Conservation (phyloP, 2,329 filamentous ascomycete genomes). For the Cordyceps tenuipes region DNA sequence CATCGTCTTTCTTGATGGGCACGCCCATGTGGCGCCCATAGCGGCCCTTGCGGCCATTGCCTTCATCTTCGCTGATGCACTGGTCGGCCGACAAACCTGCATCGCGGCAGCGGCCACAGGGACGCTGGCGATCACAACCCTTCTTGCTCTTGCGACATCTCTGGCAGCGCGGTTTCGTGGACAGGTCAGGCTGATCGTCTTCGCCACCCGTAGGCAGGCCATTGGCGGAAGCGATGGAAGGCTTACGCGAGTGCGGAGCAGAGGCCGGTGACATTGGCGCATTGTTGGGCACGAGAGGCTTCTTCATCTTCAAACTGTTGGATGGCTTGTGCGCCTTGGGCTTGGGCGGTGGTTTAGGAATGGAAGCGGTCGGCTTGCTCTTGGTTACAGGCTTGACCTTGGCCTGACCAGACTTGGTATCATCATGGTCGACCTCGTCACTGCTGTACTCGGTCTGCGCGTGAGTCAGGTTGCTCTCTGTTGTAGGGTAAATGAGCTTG, state of each 20-base stretch:
- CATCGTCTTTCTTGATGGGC: constrained; percentile 51
- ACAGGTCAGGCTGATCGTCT: constrained; percentile 86
- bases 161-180: constrained; percentile 93
- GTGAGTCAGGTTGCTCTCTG: constrained; percentile 44
- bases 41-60: constrained; percentile 90
- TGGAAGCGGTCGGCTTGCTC: constrained; percentile 28
- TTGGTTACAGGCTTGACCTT: constrained; percentile 36
- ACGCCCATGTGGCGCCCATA: constrained; percentile 70
- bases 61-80: constrained; percentile 95
- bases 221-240: constrained; percentile 56
- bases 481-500: constrained; percentile 42
- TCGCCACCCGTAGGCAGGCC: constrained; percentile 51
- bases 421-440: constrained; percentile 27
- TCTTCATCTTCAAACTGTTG: constrained; percentile 41
- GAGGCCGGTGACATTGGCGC: constrained; percentile 57
- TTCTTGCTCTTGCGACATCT: constrained; percentile 99
- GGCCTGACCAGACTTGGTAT: constrained; percentile 25
- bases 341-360: constrained; percentile 31
- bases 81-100: constrained; percentile 88
- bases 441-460: constrained; percentile 30
- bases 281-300: constrained; percentile 30
- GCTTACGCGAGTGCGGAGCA: constrained; percentile 66
- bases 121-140: constrained; percentile 91
- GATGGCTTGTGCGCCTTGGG: constrained; percentile 33
- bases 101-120: constrained; percentile 91